Base-by-base conservation (phyloP, 495 filamentous ascomycete species). In the Aspergillus sclerotioniger region DNA sequence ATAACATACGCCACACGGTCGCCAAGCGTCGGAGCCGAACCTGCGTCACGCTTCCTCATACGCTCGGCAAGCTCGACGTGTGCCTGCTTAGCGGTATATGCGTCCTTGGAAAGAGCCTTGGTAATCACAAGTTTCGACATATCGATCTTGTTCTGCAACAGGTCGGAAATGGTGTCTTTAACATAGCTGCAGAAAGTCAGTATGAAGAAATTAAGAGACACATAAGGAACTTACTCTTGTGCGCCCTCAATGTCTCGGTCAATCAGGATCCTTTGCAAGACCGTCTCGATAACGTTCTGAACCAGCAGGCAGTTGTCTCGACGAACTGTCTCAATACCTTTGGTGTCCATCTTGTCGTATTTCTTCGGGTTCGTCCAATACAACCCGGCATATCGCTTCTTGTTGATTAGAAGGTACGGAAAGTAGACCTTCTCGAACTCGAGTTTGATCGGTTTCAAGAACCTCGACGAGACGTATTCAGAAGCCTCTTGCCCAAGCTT, bases 391-490 rank as follows among this genome's bases (percentile, higher is more conserved):
- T 99, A 99, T 54, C 94, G 89, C 81, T 99, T 99, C 76, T 99
- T 99, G 84, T 99, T 99, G 84, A 99, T 99, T 43, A 99, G 80
- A 32, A 99, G 81, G 70, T 99, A 99, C 1, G 94, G 94, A 68
- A 90, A 99, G 72, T 99, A 99, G 2, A 99, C 94, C 73, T 99
- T 99, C 68, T 99, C 94, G 76, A 99, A 99, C 69, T 99, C 94
- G 16, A 99, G 83, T 75, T 97, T 99, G 78, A 99, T 99, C 6
- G 94, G 94, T 62, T 88, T 91, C 70, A 91, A 76, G 72, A 98
- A 98, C 67, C 96, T 96, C 20, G 82, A 78, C 0, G 93, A 97
- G 6, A 99, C 94, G 61, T 71, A 94, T 25, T 85, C 79, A 4
- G 94, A 87, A 2, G 94, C 94, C 67, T 99, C 91, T 66, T 95